Conservation (phyloP, 2,329 filamentous ascomycete species). For the Cadophora malorum region DNA sequence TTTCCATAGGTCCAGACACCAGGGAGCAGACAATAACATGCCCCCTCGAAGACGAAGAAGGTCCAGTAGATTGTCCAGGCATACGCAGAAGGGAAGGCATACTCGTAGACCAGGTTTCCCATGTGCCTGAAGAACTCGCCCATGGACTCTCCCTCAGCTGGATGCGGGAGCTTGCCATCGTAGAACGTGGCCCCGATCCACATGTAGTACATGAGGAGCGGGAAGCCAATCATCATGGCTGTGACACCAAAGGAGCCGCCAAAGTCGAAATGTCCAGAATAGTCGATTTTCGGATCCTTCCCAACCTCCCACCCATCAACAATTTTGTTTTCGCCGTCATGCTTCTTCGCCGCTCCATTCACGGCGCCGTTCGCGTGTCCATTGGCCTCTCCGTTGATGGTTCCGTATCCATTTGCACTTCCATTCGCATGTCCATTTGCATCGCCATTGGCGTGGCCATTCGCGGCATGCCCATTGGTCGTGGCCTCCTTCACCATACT, state of each 20-base stretch:
- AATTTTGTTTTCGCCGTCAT: conserved; percentile 26
- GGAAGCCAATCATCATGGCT: conserved; percentile 90
- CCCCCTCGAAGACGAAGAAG: conserved; percentile 85
- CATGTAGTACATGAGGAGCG: conserved; percentile 98
- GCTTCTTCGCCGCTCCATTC: conserved; percentile 29
- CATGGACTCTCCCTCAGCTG: conserved; percentile 68
- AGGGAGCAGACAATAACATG: conserved; percentile 84
- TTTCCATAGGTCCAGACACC: conserved; percentile 90
- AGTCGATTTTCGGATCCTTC: conserved; percentile 67
- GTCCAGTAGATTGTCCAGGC: conserved; percentile 96
- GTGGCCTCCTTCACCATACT: conserved; percentile 37
- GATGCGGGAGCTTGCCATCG: conserved; percentile 78
- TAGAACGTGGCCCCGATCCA: conserved; percentile 97
- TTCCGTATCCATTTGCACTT: conserved; percentile 23
- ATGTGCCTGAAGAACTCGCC: conserved; percentile 76
- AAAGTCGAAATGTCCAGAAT: conserved; percentile 77
- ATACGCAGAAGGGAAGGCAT: conserved; percentile 80
- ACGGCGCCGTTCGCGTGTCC: conserved; percentile 23
- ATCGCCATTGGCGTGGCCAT: conserved; percentile 21
- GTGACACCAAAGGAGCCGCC: conserved; percentile 82
- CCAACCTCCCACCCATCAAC: conserved; percentile 66
- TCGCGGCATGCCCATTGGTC: conserved; percentile 31
- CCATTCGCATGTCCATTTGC: conserved; percentile 28
- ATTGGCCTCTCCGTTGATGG: conserved; percentile 25
- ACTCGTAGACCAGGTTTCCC: conserved; percentile 75